Evolutionary conservation across 2,329 filamentous ascomycete genomes (phyloP).

Genomic region (Elsinoe australis): DNA sequence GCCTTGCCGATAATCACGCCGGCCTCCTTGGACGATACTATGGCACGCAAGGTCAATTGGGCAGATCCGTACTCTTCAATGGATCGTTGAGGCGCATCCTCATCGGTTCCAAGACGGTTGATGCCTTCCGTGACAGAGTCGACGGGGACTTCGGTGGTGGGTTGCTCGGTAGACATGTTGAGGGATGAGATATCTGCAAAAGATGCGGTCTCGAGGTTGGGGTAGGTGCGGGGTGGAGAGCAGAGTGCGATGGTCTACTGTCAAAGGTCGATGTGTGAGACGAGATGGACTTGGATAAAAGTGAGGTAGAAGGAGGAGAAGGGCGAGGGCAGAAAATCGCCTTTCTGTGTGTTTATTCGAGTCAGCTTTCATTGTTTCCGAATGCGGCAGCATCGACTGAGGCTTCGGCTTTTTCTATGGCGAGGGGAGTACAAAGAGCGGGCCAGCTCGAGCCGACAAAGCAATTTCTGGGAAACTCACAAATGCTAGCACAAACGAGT

Average conservation of each 20-base stretch:
- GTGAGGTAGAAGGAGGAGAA: conserved; percentile 6
- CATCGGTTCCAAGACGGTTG: conserved; percentile 38
- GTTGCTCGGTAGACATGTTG: conserved; percentile 38
- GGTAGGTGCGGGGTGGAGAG: conserved; percentile 12
- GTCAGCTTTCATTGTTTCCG: conserved; percentile 15
- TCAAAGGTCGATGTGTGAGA: conserved; percentile 13
- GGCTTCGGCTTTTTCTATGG: not conserved
- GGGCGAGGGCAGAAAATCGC: not conserved
- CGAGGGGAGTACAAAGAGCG: conserved; percentile 10
- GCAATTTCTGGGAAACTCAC: conserved; percentile 1
- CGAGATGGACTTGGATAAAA: conserved; percentile 3
- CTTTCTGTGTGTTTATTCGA: conserved; percentile 9
- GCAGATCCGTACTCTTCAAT: conserved; percentile 94
- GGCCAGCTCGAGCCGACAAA: conserved; percentile 5
- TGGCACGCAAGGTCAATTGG: conserved; percentile 88
- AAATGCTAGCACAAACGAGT: not conserved
- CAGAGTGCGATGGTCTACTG: conserved; percentile 2
- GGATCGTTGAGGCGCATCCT: conserved; percentile 81
- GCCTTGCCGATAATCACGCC: conserved; percentile 98
- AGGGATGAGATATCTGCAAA: conserved; percentile 18
- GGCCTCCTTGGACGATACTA: conserved; percentile 97
- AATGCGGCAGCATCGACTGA: conserved; percentile 15
- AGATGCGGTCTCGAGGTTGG: conserved; percentile 15
- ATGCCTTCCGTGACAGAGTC: conserved; percentile 37
- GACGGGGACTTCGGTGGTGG: conserved; percentile 26